A percentile compares a stretch with the other conserved stretches of the same genome.
These are phyloP conservation scores for Musa itinerans DNA, from an alignment of 176 grass and related monocot species.

Conservation along the genomic window DNA sequence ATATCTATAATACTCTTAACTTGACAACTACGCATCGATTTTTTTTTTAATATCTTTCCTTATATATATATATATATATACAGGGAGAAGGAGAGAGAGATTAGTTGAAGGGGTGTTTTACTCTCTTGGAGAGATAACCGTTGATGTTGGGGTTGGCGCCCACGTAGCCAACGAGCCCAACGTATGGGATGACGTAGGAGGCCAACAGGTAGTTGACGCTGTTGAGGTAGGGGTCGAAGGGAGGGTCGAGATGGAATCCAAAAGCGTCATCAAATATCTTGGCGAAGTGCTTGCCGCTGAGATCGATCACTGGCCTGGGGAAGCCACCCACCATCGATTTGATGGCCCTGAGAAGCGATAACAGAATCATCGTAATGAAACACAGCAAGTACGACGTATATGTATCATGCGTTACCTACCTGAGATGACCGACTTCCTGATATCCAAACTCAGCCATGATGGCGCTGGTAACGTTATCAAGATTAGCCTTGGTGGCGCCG, in stretches of 20 bases:
- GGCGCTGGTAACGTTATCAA: constrained; percentile 35
- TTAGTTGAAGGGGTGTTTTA: not conserved
- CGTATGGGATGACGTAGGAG: constrained; percentile 54
- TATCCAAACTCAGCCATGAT: constrained; percentile 55
- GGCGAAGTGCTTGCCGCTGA: constrained; percentile 47
- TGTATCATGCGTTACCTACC: constrained; percentile 18
- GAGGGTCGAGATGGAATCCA: constrained; percentile 44
- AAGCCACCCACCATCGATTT: constrained; percentile 48
- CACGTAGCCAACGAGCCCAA: constrained; percentile 66
- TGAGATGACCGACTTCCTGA: constrained; percentile 68
- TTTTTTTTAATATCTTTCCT: too few relatives aligned
- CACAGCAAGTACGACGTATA: not conserved
- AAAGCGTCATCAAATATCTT: constrained; percentile 53
- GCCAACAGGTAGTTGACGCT: constrained; percentile 55
- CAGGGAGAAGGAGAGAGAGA: too few relatives aligned
- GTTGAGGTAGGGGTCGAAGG: constrained; percentile 55
- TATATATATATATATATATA: too few relatives aligned
- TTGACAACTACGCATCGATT: too few relatives aligned
- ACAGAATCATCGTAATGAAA: not conserved
- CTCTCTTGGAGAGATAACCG: constrained; percentile 42
- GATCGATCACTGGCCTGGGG: constrained; percentile 49
- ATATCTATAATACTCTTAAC: too few relatives aligned
- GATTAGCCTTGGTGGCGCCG: constrained; percentile 49
- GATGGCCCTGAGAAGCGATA: constrained; percentile 29
- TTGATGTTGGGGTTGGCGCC: constrained; percentile 51